Evolutionary conservation across 805 yeast genomes (phyloP), one percentile per base, ranked within the genome.

Genomic region (Lachancea sp.): DNA sequence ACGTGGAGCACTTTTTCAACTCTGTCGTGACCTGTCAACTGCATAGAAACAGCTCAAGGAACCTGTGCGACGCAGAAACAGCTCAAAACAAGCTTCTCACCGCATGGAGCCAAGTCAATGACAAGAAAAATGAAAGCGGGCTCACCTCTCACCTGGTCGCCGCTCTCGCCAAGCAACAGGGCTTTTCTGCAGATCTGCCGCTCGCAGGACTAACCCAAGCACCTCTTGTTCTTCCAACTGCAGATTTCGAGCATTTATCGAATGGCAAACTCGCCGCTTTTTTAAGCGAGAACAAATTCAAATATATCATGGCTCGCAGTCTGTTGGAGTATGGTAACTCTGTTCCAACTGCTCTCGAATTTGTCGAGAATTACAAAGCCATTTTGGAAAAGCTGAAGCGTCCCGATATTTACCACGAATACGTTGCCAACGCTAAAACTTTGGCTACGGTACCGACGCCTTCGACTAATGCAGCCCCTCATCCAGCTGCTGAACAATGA

Each of bases 1-100:
- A 62, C 44, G 48, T 59, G 2, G 64, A 61, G 17, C 60, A 55
- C 31, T 56, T 59, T 27, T 60, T 59, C 41, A 60, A 60, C 44
- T 49, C 62, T 1, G 34, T 60, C 18, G 4, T 58, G n/a, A 54
- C 56, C 52, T 59, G 64, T 48, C 55, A 53, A 35, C 32, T 62
- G 31, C 64, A 60, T 19, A 56, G 64, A 49, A 53, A 55, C 36
- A 44, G 42, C 6, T 27, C 50, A 9, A 38, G 44, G 17, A 31
- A 49, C 6, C 53, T 50, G 25, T 42, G 45, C 8, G 58, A 59
- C 27, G 36, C 43, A 26, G 48, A 35, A 11, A 40, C 48, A 17
- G 55, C 63, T 7, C 26, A 27, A 17, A 54, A 44, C 35, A 60
- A 60, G 44, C 43, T 60, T 11, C 31, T 41, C 15, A 49, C 33